Evolutionary conservation across 2,329 filamentous ascomycete species (phyloP), one percentile per base, ranked within the genome.

Genomic region (Fonsecaea pedrosoi): DNA sequence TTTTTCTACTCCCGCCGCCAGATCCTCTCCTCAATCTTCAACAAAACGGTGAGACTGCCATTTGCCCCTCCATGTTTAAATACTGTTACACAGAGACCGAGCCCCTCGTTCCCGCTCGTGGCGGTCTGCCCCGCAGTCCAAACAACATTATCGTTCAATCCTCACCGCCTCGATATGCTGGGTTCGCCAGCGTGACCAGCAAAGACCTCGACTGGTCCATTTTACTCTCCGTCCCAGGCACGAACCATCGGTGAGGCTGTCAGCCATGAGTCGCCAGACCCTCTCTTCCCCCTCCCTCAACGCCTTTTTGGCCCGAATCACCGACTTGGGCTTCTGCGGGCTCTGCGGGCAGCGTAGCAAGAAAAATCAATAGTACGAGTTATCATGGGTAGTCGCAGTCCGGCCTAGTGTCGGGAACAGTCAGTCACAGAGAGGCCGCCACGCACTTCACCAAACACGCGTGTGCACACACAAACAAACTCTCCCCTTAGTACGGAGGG

Each of bases 331-430:
- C 25, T 25, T 25, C 40, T 34, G n/a, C 32, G 13, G 25, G 21
- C 40, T 18, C 35, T n/a, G 25, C 57, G 34, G 62, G 25, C 55
- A 50, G 37, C 42, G 12, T 12, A 18, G 10, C 15, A 5, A 42
- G 42, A 3, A 37, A 12, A 61, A 54, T 61, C 59, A 54, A 61
- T 61, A 54, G 59, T 61, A 53, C 10, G 18, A 50, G 21, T 38
- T 38, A 21, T n/a, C n/a, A n/a, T 25, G 25, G 21, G 37, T 66
- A 53, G 54, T 64, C 54, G 55, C 54, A 54, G 48, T 54, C 65
- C 65, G 65, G 60, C 30, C 54, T 67, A 67, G 65, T 67, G 65
- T 64, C 65, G 50, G 65, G 61, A 58, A 21, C 25, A 25, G 25
- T 25, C 25, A 25, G 25, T 25, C 25, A 35, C 34, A 40, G 56